phyloP scores from a whole-genome alignment of 768 basidiomycete species.

The Lentinula guzmanii region DNA sequence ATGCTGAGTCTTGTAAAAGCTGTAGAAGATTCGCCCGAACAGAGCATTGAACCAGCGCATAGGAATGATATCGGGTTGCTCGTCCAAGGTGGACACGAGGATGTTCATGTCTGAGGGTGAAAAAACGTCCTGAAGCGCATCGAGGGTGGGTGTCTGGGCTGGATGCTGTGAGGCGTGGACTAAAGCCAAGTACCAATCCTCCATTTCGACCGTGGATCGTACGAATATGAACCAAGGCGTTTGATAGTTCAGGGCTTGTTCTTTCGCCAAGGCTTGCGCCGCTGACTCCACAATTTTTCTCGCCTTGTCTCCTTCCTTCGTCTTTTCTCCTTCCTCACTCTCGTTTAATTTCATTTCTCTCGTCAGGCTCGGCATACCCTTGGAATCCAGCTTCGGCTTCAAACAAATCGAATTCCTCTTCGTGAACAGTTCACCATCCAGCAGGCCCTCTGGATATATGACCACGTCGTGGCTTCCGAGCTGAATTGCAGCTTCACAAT shows the following conservation, averaged over 20 bases:
- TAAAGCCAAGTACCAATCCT: conserved; percentile 91
- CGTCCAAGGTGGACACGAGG: conserved; percentile 81
- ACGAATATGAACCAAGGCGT: conserved; percentile 94
- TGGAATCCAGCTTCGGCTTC: conserved; percentile 41
- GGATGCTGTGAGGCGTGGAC: conserved; percentile 67
- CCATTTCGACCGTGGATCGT: conserved; percentile 85
- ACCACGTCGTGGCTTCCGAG: conserved; percentile 71
- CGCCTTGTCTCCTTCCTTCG: conserved; percentile 31
- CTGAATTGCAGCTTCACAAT: conserved; percentile 89
- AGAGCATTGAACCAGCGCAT: conserved; percentile 98
- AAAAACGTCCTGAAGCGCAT: conserved; percentile 62
- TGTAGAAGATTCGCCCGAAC: conserved; percentile 88
- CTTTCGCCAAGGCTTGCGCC: conserved; percentile 28
- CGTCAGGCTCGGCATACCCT: conserved; percentile 42
- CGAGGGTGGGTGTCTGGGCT: conserved; percentile 53
- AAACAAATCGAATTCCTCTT: conserved; percentile 86
- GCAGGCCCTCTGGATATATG: conserved; percentile 66
- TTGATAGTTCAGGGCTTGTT: conserved; percentile 43
- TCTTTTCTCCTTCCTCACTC: conserved; percentile 26
- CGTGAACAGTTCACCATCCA: conserved; percentile 87
- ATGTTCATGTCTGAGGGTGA: conserved; percentile 72
- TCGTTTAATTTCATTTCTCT: conserved; percentile 43
- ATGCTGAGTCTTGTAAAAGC: conserved; percentile 76
- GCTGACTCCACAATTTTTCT: conserved; percentile 25
- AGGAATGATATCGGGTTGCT: conserved; percentile 92